A percentile compares a stretch with the other conserved stretches of the same genome.
These are phyloP conservation scores for Xylaria venustula DNA, from an alignment of 495 filamentous ascomycete species.

Conservation along the genomic window DNA sequence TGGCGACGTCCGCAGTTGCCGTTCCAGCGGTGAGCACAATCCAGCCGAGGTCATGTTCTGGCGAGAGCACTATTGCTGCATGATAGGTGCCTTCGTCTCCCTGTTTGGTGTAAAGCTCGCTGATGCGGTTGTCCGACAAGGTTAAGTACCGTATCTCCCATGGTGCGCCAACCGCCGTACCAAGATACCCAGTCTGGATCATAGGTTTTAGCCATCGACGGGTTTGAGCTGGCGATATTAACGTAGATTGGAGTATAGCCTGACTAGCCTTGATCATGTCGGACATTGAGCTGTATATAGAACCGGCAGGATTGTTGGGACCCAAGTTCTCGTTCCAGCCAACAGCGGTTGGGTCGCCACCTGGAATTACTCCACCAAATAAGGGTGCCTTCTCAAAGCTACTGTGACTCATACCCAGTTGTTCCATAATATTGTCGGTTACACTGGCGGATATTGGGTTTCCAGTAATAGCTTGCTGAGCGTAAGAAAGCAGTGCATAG, in stretches of 20 bases:
- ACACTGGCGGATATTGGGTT: constrained; percentile 12
- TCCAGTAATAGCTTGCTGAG: constrained; percentile 18
- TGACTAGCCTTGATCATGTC: constrained; percentile 50
- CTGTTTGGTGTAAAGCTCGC: constrained; percentile 55
- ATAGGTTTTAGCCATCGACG: constrained; percentile 55
- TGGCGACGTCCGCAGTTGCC: constrained; percentile 8
- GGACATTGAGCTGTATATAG: constrained; percentile 45
- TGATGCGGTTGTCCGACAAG: constrained; percentile 23
- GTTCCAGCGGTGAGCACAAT: constrained; percentile 41
- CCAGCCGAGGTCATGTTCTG: constrained; percentile 55
- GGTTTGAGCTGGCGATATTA: constrained; percentile 42
- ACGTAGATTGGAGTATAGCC: constrained; percentile 48
- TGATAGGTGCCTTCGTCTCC: constrained; percentile 50
- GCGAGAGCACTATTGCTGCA: constrained; percentile 44
- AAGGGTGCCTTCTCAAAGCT: constrained; percentile 3
- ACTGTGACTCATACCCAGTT: constrained; percentile 17
- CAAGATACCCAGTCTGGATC: constrained; percentile 41
- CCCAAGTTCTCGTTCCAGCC: constrained; percentile 10
- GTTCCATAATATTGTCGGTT: constrained; percentile 27
- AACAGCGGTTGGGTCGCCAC: not conserved
- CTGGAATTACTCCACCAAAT: constrained; percentile 10
- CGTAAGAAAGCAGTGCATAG: constrained; percentile 24
- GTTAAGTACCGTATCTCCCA: constrained; percentile 56
- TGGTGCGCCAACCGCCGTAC: constrained; percentile 49
- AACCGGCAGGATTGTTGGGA: constrained; percentile 36